Base-by-base conservation (phyloP, 192 early-diverging fungal genomes). In the Entomortierella parvispora region DNA sequence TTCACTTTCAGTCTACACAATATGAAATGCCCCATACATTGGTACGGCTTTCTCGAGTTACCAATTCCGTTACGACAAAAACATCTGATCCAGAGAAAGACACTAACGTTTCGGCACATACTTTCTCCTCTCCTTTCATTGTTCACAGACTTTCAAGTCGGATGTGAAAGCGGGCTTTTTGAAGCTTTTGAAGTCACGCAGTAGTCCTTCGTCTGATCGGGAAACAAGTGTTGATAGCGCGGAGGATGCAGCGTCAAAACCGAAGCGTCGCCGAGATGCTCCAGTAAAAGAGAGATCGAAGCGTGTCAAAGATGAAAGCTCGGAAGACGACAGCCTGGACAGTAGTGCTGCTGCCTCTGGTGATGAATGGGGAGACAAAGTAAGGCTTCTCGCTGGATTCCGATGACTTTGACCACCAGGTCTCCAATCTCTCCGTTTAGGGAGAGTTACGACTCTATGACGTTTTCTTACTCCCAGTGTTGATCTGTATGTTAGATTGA, bases 1-100 rank as follows among this genome's bases (percentile, higher is more conserved):
- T 89, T 23, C 84, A 89, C 69, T 89, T 89, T 61, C 71, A 71
- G 55, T 67, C 81, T 34, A 47, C 79, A 40, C 72, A 77, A 25
- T 89, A 87, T 55, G 81, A 82, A 34, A 69, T 78, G 2, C 34
- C 60, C 18, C 79, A 83, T 32, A 81, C 46, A 50, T 43, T 84
- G 48, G 84, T 85, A 78, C 62, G 71, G 28, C 29, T 49, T 33
- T 57, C 26, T 61, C 54, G 44, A 28, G 58, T 48, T 25, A n/a
- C 44, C 14, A 12, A 23, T 3, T 52, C 45, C n/a, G n/a, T n/a
- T 9, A 40, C 37, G 37, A 40, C 37, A 40, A 40, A 40, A 40
- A 5, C 7, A 9, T 5, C 37, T 12, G 5, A 40, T 40, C 37
- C 7, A 12, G 14, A 45, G 32, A 53, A 23, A 31, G 23, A 12